A percentile compares a stretch with the other conserved stretches of the same genome.
phyloP scores from a whole-genome alignment of 495 filamentous ascomycete species.

The Penicillium malachiteum region DNA sequence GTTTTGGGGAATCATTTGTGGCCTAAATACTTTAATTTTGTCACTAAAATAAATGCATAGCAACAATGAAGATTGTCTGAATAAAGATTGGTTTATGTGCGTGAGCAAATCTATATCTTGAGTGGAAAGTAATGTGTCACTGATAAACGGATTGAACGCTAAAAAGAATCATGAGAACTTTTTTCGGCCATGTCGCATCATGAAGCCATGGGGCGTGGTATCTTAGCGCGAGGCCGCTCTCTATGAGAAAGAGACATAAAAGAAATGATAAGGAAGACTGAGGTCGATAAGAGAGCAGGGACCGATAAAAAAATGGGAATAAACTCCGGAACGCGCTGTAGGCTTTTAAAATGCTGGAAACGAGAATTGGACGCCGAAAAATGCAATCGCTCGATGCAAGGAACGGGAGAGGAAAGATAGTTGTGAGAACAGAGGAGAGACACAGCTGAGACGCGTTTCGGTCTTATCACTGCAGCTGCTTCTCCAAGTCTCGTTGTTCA shows the following conservation, averaged over 20 bases:
- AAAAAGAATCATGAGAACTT: constrained; percentile 18
- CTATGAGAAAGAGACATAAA: not conserved
- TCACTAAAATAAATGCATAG: not conserved
- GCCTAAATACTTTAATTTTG: not conserved
- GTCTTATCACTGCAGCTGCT: constrained; percentile 6
- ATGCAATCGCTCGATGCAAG: constrained; percentile 40
- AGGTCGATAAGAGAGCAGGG: not conserved
- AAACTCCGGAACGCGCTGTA: constrained; percentile 31
- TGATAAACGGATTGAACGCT: constrained; percentile 8
- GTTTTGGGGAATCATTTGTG: constrained; percentile 4
- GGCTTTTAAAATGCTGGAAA: constrained; percentile 29
- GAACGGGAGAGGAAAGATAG: constrained; percentile 8
- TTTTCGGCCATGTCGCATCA: constrained; percentile 19
- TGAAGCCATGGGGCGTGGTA: constrained; percentile 11
- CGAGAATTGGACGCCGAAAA: constrained; percentile 29
- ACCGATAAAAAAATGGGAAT: not conserved
- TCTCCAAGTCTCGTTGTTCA: constrained; percentile 75
- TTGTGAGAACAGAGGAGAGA: not conserved
- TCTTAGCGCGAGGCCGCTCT: constrained; percentile 8
- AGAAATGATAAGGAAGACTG: not conserved
- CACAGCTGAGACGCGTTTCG: too few species aligned
- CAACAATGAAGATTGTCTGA: not conserved
- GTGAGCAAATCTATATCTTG: constrained; percentile 15
- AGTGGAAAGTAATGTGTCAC: constrained; percentile 9
- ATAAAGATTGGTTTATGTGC: not conserved